Evolutionary conservation across 2,329 filamentous ascomycete genomes (phyloP), one percentile per base, ranked within the genome.

Genomic region (Aspergillus sp.): DNA sequence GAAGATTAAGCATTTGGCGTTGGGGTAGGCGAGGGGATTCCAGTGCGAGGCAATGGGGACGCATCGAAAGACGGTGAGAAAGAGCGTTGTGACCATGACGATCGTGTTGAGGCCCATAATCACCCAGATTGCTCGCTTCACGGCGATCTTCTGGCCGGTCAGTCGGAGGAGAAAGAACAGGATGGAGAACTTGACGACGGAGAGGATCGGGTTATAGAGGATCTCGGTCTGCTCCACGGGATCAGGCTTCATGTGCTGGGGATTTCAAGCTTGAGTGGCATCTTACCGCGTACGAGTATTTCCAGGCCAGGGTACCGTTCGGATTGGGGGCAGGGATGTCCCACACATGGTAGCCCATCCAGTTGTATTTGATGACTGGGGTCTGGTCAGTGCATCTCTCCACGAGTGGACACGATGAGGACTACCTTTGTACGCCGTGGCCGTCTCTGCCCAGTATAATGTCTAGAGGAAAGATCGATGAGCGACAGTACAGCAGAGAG

Each of bases 41-140:
- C 68, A 76, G 28, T 72, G 60, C 19, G 68, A 69, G 15, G 60
- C 56, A 9, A 75, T 61, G 4, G 72, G 73, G 0, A 38, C 54
- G 61, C 72, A 76, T 63, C 74, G 72, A 41, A 75, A 74, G n/a
- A 73, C 67, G 30, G 73, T 69, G 25, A 74, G 66, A 4, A 73
- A 56, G 3, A 72, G 59, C 4, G 69, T 66, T 6, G 69, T 54
- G n/a, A 72, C 8, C 25, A 71, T 70, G 4, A 71, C 64, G 1
- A 56, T 51, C 15, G 65, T 34, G 15, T 69, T 68, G 13, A 71
- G 51, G 19, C 53, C 58, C 17, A 71, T 54, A 17, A 68, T 64
- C 28, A 41, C 51, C 64, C 68, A 72, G 34, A 71, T 68, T 3
- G 59, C 11, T 66, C 66, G 25, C 71, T 65, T 41, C 63, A 17